Evolutionary conservation across 257 asterid genomes (phyloP), one percentile per base, ranked within the genome.

Genomic region (Dorcoceras hygrometricum): DNA sequence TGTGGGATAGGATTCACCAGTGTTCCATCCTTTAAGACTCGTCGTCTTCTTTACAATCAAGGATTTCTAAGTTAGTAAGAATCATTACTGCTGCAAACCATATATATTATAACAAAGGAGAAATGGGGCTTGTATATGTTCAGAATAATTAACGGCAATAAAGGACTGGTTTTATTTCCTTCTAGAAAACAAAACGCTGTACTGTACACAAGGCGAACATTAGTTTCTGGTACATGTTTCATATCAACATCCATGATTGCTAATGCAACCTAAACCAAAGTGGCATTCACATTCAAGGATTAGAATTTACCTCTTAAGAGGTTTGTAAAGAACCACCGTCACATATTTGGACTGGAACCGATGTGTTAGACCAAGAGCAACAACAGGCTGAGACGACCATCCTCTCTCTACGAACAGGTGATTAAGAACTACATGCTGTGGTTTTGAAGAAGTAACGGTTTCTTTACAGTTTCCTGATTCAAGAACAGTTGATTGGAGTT

Each of bases 391-490:
- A 58, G 92, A 78, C 7, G 89, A 57, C 80, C 86, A 82, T 57
- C 89, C 96, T 70, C 85, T 89, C 79, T 89, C 96, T 71, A 81
- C 69, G 62, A 89, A 89, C 4, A 92, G 79, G 83, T 92, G 97
- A 82, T 89, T 88, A 68, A 92, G 95, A 75, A 92, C 90, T 59
- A 87, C 96, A 31, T 92, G 96, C 65, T 82, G 84, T 55, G 96
- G 98, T 68, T 70, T 86, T 25, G 83, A 72, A 57, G 86, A 67
- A 64, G 74, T 22, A 66, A 76, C 72, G 2, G 68, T 48, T 50
- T 76, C 88, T 20, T 76, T 80, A 8, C 83, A n/a, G 72, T 57
- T 74, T 62, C 80, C 89, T 7, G 78, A 50, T 57, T 69, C 81
- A 19, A 79, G 83, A 74, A 65, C 84, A 16, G 85, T 63, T 39